Base-by-base conservation (phyloP, 148 eudicot genomes). In the Nyssa sinensis region DNA sequence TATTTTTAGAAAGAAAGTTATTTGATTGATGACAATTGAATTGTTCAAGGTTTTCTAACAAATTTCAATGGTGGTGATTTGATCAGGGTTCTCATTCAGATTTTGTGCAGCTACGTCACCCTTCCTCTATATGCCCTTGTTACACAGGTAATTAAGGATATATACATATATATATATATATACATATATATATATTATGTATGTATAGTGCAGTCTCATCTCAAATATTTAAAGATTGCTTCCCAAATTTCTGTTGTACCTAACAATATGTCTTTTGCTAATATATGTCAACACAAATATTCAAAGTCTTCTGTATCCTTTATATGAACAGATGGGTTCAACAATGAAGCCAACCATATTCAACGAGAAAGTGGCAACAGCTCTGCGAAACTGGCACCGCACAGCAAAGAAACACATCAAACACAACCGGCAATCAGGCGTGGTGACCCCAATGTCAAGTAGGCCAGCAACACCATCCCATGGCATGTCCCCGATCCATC, bases 71-170 rank as follows among this genome's bases (percentile, higher is more conserved):
- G 35, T 62, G 55, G 57, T 12, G 13, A 68, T 62, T 27, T 58
- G 5, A 32, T 7, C 80, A 85, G 88, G 86, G 39, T 83, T 72
- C 35, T 83, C 63, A 74, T 80, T 49, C 86, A 85, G 25, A 75
- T 85, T 17, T 71, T 82, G 7, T 85, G 88, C 76, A 85, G 88
- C 51, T 85, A 85, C 53, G 88, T 85, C 55, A 85, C 86, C 47
- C 84, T 85, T 41, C 88, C 88, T 23, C 84, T 82, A 0, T 83
- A 85, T 49, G 88, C 88, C n/a, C 84, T 85, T 2, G 86, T 82
- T 12, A 82, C 88, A 35, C 86, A 83, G 86, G 88, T 85, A 85
- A 8, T 1, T 27, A 0, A 19, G 17, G 25, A 17, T 55, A n/a
- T 13, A 5, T 2, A 17, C 59, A 55, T 53, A 53, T 53, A 53